Conservation (phyloP, 2,329 filamentous ascomycete species). For the Aspergillus carbonarius region DNA sequence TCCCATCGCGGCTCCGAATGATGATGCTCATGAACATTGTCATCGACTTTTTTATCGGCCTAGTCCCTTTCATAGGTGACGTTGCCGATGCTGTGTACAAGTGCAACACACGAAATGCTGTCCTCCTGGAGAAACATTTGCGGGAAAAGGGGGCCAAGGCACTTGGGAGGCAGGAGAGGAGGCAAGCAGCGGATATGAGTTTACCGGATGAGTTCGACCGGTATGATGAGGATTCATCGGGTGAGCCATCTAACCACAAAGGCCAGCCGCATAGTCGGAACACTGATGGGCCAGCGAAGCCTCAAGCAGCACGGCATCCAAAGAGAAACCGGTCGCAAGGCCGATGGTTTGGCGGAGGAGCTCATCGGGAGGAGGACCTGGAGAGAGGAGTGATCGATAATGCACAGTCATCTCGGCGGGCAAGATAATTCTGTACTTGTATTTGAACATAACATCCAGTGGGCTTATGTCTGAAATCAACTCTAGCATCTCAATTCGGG, state of each 20-base stretch:
- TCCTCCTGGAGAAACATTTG: conserved; percentile 46
- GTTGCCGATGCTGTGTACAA: conserved; percentile 49
- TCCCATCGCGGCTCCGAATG: conserved; percentile 56
- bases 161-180: conserved; percentile 25
- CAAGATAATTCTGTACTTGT: background rate
- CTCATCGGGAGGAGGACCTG: conserved; percentile 27
- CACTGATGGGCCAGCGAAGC: conserved; percentile 20
- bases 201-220: conserved; percentile 40
- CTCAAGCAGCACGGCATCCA: conserved; percentile 25
- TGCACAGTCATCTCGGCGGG: conserved; percentile 13
- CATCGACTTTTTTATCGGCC: conserved; percentile 49
- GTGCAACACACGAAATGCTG: conserved; percentile 49
- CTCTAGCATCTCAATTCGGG: conserved; percentile 27
- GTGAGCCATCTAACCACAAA: conserved; percentile 18
- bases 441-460: background rate
- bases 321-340: conserved; percentile 25
- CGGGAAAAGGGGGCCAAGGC: conserved; percentile 40
- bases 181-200: conserved; percentile 35
- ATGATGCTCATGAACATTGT: conserved; percentile 80
- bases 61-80: conserved; percentile 54
- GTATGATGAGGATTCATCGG: conserved; percentile 29
- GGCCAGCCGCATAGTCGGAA: conserved; percentile 23
- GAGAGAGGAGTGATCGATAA: conserved; percentile 31
- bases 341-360: conserved; percentile 32
- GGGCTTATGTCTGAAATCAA: background rate